These are phyloP conservation scores for Chaetoceros muelleri DNA, from an alignment of 108 stramenopile species.

Conservation along the genomic window DNA sequence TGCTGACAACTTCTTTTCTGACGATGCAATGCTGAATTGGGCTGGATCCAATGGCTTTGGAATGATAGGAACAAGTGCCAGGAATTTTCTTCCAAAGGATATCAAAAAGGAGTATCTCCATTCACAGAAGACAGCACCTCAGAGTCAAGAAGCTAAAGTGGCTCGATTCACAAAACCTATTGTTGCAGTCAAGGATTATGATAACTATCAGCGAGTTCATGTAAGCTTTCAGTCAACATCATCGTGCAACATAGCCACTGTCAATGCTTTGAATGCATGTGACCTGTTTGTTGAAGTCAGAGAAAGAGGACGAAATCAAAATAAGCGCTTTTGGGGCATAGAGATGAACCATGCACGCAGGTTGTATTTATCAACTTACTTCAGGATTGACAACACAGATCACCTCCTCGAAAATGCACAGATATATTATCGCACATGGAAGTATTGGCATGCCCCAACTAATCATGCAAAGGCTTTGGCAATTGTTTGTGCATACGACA, in stretches of 20 bases:
- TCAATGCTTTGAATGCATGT: neutral
- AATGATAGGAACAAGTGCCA: conserved; percentile 1
- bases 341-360: conserved; percentile 6
- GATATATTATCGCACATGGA: conserved; percentile 4
- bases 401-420: conserved; percentile 1
- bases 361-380: conserved; percentile 5
- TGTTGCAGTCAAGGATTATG: conserved; percentile 12
- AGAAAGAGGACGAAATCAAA: neutral
- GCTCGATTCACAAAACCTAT: conserved; percentile 16
- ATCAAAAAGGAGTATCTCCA: conserved; percentile 3
- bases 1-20: conserved; percentile 15
- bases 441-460: conserved; percentile 11
- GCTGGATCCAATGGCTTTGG: conserved; percentile 8
- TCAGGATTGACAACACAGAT: conserved; percentile 3
- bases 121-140: neutral
- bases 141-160: conserved; percentile 1
- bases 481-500: conserved; percentile 3
- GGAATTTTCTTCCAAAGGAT: conserved; percentile 5
- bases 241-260: conserved; percentile 2
- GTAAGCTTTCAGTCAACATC: conserved; percentile 11
- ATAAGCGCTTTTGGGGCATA: conserved; percentile 9
- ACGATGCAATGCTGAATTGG: neutral
- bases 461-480: conserved; percentile 5
- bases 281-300: neutral
- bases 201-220: conserved; percentile 1